Base-by-base conservation (phyloP, 2,329 filamentous ascomycete species). In the Akanthomyces dipterigenus region DNA sequence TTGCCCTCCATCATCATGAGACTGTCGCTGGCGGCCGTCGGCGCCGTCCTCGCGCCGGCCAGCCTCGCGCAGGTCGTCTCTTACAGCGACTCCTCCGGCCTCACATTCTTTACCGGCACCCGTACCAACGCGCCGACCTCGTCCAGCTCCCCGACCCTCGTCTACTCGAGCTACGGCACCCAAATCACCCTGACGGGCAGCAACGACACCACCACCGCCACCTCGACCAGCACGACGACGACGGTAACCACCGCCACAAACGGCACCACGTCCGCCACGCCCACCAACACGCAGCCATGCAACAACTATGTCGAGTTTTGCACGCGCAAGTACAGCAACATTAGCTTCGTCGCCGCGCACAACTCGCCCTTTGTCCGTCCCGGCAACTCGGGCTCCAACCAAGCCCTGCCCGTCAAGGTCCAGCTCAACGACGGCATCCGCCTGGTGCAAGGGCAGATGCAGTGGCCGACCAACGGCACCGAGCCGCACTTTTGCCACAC, bases 261-360 rank as follows among this genome's bases (percentile, higher is more conserved):
- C 56, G 66, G 69, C 62, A 67, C 67, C 16, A 69, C 75, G 40
- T 75, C 75, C 7, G 78, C 77, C n/a, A 80, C 77, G 42, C 72
- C 73, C 42, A 78, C 80, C 50, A 93, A 93, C 72, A 93, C 89
- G 0, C 85, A 86, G 63, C 86, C 89, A 5, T 96, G 91, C 79
- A 96, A 96, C 74, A 86, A 86, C 71, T 86, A 90, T 67, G 75
- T 88, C 26, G 89, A 93, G 73, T 86, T 95, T 68, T 96, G 91
- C 77, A 76, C 75, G 6, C 84, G 90, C 63, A 87, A 85, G 67
- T 96, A 92, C 74, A 86, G 88, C 79, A 93, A 95, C 72, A 88
- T 95, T 73, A 93, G 90, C 61, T 81, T 89, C 68, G 83, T 96
- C 1, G 86, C 83, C 22, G 86, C 87, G 20, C 91, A 96, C 76